Percentiles rank a stretch among this genome's conserved stretches.
Conservation (phyloP, 257 asterid species). For the Ehretia macrophylla region DNA sequence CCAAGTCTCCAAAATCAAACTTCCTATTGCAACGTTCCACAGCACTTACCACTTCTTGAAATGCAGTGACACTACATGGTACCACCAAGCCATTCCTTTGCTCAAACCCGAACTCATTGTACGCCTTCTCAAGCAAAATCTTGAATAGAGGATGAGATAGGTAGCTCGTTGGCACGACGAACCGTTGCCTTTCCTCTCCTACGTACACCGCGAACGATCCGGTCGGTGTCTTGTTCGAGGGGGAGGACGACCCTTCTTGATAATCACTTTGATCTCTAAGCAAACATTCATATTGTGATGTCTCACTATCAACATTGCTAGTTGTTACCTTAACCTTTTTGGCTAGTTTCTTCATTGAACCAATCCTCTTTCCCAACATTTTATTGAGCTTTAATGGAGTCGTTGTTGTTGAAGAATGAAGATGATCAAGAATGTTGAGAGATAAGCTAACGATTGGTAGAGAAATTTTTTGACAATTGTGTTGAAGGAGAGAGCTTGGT, state of each 20-base stretch:
- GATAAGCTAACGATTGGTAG: neutral
- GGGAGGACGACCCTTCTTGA: constrained; percentile 3
- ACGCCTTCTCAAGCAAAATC: constrained; percentile 74
- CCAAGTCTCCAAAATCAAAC: constrained; percentile 62
- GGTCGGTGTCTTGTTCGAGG: constrained; percentile 34
- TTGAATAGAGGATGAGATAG: constrained; percentile 80
- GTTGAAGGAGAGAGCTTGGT: neutral
- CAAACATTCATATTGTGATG: constrained; percentile 34
- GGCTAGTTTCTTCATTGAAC: constrained; percentile 61
- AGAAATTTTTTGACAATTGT: neutral
- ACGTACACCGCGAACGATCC: constrained; percentile 69
- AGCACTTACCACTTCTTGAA: constrained; percentile 58
- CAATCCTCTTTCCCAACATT: constrained; percentile 61
- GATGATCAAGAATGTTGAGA: neutral
- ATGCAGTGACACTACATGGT: constrained; percentile 67
- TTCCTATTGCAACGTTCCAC: constrained; percentile 57
- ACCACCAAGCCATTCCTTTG: constrained; percentile 55
- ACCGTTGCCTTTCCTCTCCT: constrained; percentile 63
- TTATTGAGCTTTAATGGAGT: neutral
- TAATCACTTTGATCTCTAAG: constrained; percentile 12
- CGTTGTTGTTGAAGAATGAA: neutral
- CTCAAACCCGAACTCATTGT: constrained; percentile 57
- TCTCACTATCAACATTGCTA: neutral
- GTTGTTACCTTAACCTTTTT: constrained; percentile 40
- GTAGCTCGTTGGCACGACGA: constrained; percentile 61